A percentile compares a stretch with the other conserved stretches of the same genome.
Evolutionary conservation across 2,329 filamentous ascomycete genomes (phyloP).

Genomic region (Colletotrichum scovillei): DNA sequence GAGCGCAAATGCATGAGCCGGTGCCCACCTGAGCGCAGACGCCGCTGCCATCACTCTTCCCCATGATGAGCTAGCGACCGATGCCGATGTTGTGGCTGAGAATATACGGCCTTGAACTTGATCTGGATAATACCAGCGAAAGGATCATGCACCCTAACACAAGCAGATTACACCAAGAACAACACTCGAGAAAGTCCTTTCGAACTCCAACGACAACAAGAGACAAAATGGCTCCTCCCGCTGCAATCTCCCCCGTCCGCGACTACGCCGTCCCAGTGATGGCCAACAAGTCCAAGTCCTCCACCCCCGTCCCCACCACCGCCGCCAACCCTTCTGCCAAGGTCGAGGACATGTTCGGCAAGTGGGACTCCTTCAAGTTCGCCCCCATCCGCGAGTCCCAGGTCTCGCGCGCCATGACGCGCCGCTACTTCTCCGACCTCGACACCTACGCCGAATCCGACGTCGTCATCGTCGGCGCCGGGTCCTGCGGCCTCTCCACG

Average conservation of each 20-base stretch:
- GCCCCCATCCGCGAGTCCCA: slow-evolving; percentile 90
- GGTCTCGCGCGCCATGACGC: slow-evolving; percentile 92
- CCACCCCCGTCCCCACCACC: slow-evolving; percentile 56
- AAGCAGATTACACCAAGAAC: slow-evolving; percentile 9
- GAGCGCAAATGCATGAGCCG: slow-evolving; percentile 67
- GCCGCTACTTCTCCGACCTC: slow-evolving; percentile 91
- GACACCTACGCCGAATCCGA: slow-evolving; percentile 92
- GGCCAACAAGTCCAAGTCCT: slow-evolving; percentile 41
- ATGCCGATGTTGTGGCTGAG: slow-evolving; percentile 65
- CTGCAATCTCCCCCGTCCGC: slow-evolving; percentile 69
- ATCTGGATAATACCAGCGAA: slow-evolving; percentile 99
- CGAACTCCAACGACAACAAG: neutral
- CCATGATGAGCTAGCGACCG: slow-evolving; percentile 39
- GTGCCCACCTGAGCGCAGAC: slow-evolving; percentile 55
- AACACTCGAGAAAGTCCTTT: neutral
- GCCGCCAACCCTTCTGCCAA: neutral
- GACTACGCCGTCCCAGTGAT: slow-evolving; percentile 51
- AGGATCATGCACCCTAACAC: slow-evolving; percentile 82
- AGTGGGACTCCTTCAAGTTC: slow-evolving; percentile 87
- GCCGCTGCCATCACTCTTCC: slow-evolving; percentile 24
- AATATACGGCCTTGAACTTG: slow-evolving; percentile 95
- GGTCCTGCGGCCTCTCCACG: slow-evolving; percentile 86
- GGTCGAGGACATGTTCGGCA: slow-evolving; percentile 66
- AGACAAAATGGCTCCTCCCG: slow-evolving; percentile 80
- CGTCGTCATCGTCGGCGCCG: slow-evolving; percentile 92